Base-by-base conservation (phyloP, 1,284 basidiomycete genomes). In the Mycena citricolor region DNA sequence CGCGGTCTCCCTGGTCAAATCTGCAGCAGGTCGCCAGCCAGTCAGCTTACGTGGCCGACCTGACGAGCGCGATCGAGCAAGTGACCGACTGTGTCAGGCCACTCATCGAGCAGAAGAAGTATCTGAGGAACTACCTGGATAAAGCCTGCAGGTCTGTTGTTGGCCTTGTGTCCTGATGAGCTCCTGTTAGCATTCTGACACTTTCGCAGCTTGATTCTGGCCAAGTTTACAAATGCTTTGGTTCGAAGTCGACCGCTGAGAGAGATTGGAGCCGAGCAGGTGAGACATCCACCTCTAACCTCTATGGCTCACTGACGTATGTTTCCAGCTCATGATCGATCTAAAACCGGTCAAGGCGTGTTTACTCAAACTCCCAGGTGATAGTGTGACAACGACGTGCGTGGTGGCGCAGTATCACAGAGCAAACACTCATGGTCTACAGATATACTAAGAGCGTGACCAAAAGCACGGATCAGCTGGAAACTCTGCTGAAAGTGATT, bases 221-320 rank as follows among this genome's bases (percentile, higher is more conserved):
- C 81, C 22, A 88, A 88, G 49, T 95, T 97, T 56, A 94, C 90
- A 0, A 86, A 88, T 57, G 78, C 87, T 0, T 72, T 97, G 20
- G 90, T 97, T 29, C 85, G 83, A 64, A 93, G 89, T 61, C 73
- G 92, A 35, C 94, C 94, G 6, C 69, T 98, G 51, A 81, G 83
- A 60, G 90, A 93, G 63, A 87, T 88, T 30, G 94, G 92, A 5
- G 94, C 93, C 3, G 94, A 98, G 63, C 93, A 95, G 76, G 92
- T 91, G 46, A 42, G 64, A 47, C 2, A 4, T 31, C n/a, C 16
- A 28, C 17, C 35, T 24, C 14, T 20, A 32, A 14, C 19, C 22
- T 7, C 16, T 10, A 20, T 19, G 20, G 21, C 42, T 14, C n/a
- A 20, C 49, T 58, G 40, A 60, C 38, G 14, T 14, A 16, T 2